These are phyloP conservation scores for Eremothecium cymbalariae DNA, from an alignment of 1,139 yeast species.

Conservation along the genomic window DNA sequence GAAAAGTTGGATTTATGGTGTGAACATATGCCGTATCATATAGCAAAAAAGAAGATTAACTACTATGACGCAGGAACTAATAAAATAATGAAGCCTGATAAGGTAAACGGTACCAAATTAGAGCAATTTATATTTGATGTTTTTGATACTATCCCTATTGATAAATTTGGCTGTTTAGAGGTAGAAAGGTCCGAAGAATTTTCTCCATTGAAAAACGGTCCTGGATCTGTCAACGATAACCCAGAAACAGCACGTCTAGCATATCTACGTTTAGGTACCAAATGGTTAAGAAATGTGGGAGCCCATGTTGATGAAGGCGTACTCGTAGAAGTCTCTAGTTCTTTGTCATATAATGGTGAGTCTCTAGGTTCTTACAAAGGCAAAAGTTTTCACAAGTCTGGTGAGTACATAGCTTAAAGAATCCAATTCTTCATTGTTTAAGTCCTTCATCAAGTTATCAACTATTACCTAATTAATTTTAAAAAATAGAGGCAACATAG, in stretches of 20 bases:
- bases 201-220: slow-evolving; percentile 88
- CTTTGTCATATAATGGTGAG: slow-evolving; percentile 79
- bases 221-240: slow-evolving; percentile 72
- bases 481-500: too few species aligned
- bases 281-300: slow-evolving; percentile 67
- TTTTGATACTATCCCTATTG: slow-evolving; percentile 66
- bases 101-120: slow-evolving; percentile 84
- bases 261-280: slow-evolving; percentile 60
- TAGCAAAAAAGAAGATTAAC: slow-evolving; percentile 86
- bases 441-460: too few species aligned
- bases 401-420: slow-evolving; percentile 25
- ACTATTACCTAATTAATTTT: too few species aligned
- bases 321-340: slow-evolving; percentile 70
- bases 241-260: slow-evolving; percentile 74
- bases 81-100: slow-evolving; percentile 48
- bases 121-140: slow-evolving; percentile 98
- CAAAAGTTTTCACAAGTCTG: slow-evolving; percentile 35
- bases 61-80: slow-evolving; percentile 43
- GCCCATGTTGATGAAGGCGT: slow-evolving; percentile 46
- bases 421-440: slow-evolving; percentile 23
- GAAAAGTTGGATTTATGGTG: slow-evolving; percentile 63
- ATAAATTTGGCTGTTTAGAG: slow-evolving; percentile 85
- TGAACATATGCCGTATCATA: slow-evolving; percentile 75
- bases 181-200: slow-evolving; percentile 81
- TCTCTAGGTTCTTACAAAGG: slow-evolving; percentile 59